These are phyloP conservation scores for Eragrostis tef DNA, from an alignment of 202 grass and related monocot species.

Conservation along the genomic window DNA sequence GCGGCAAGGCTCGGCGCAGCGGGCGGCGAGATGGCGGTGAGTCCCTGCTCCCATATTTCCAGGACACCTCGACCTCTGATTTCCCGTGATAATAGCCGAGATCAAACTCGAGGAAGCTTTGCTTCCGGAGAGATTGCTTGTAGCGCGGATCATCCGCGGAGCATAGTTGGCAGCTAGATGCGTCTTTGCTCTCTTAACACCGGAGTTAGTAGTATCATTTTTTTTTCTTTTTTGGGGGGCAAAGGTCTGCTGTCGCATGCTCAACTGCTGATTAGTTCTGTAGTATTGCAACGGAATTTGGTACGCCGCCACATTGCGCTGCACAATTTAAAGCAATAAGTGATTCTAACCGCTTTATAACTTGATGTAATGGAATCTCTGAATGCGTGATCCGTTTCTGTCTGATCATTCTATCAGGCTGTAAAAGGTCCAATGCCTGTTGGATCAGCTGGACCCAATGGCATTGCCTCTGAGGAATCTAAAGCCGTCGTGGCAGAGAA, in stretches of 20 bases:
- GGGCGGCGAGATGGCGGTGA: constrained; percentile 27
- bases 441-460: neutral
- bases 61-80: no score
- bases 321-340: neutral
- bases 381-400: neutral
- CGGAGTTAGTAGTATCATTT: neutral
- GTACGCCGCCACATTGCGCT: neutral
- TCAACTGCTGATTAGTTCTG: neutral
- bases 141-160: neutral
- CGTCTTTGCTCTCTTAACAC: neutral
- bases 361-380: neutral
- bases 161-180: neutral
- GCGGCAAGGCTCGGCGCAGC: constrained; percentile 8
- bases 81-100: neutral
- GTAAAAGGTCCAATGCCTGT: neutral
- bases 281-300: neutral
- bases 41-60: no score
- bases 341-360: neutral
- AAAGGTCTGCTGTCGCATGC: neutral
- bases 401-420: neutral
- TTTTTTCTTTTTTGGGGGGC: no score
- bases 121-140: neutral
- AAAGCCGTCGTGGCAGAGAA: constrained; percentile 46
- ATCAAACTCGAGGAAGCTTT: neutral
- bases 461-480: constrained; percentile 7